A percentile compares a stretch with the other conserved stretches of the same genome.
phyloP scores from a whole-genome alignment of 495 filamentous ascomycete species.

The Cladorrhinum samala region DNA sequence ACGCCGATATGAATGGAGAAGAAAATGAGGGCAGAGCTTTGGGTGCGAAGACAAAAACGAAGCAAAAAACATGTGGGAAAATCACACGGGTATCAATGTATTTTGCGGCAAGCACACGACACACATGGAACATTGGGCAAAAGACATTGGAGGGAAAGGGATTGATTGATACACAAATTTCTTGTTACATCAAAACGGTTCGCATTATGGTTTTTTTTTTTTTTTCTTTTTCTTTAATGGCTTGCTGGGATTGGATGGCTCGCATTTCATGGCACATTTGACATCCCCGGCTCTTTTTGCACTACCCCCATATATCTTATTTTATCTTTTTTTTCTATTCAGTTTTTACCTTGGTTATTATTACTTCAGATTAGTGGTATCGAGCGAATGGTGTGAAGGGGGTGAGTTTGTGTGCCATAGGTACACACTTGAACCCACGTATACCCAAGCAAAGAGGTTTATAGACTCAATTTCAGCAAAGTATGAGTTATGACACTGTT shows the following conservation, averaged over 20 bases:
- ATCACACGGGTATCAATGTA: no score
- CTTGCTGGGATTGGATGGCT: not conserved
- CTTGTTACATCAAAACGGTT: conserved; percentile 10
- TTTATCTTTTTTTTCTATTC: not conserved
- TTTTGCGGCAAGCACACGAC: not conserved
- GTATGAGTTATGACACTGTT: no score
- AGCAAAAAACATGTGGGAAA: not conserved
- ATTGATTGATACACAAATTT: conserved; percentile 1
- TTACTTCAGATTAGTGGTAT: no score
- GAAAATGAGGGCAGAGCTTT: not conserved
- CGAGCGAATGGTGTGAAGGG: no score
- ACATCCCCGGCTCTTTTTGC: no score
- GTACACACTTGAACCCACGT: no score
- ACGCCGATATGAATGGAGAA: not conserved
- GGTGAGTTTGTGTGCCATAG: no score
- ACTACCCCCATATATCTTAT: not conserved
- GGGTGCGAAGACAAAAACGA: not conserved
- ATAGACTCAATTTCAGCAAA: no score
- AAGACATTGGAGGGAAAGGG: not conserved
- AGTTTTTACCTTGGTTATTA: no score
- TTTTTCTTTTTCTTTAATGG: not conserved
- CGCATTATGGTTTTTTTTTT: conserved; percentile 7
- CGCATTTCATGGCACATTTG: no score
- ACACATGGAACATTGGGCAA: not conserved
- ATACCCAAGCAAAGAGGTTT: no score